phyloP scores from a whole-genome alignment of 2,329 filamentous ascomycete species.

The Paracamarosporium sp. region DNA sequence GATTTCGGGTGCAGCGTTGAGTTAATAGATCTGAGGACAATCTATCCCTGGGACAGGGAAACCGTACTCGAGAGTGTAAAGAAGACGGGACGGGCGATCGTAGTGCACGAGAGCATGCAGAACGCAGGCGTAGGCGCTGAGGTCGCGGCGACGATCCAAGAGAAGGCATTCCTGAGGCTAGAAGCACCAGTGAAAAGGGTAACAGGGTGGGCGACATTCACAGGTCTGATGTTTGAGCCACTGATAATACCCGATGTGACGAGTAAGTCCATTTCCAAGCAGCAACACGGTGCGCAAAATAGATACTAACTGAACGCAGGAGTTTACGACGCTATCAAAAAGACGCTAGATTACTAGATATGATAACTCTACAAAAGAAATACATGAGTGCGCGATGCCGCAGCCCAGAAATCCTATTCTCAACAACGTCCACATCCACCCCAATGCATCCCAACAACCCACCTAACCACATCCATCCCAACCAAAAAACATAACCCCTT shows the following conservation, averaged over 20 bases:
- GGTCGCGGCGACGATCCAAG: slow-evolving; percentile 86
- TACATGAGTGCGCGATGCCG: no score
- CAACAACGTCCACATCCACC: background rate
- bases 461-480: background rate
- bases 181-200: slow-evolving; percentile 87
- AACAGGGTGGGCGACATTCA: slow-evolving; percentile 89
- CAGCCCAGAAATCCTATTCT: background rate
- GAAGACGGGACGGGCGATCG: slow-evolving; percentile 84
- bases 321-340: slow-evolving; percentile 59
- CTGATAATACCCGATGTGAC: slow-evolving; percentile 81
- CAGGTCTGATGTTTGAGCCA: slow-evolving; percentile 76
- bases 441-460: background rate
- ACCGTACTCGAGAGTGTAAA: slow-evolving; percentile 81
- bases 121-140: slow-evolving; percentile 90
- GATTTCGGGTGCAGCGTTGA: slow-evolving; percentile 78
- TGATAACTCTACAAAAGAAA: background rate
- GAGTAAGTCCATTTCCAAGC: slow-evolving; percentile 68
- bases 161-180: slow-evolving; percentile 81
- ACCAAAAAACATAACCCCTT: background rate
- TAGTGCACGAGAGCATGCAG: slow-evolving; percentile 92
- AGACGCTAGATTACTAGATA: slow-evolving; percentile 52
- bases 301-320: slow-evolving; percentile 29
- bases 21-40: slow-evolving; percentile 84
- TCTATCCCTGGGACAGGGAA: slow-evolving; percentile 91
- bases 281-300: no score